Evolutionary conservation across 2,329 filamentous ascomycete species (phyloP).

Genomic region (Sphaerostilbella broomeana): DNA sequence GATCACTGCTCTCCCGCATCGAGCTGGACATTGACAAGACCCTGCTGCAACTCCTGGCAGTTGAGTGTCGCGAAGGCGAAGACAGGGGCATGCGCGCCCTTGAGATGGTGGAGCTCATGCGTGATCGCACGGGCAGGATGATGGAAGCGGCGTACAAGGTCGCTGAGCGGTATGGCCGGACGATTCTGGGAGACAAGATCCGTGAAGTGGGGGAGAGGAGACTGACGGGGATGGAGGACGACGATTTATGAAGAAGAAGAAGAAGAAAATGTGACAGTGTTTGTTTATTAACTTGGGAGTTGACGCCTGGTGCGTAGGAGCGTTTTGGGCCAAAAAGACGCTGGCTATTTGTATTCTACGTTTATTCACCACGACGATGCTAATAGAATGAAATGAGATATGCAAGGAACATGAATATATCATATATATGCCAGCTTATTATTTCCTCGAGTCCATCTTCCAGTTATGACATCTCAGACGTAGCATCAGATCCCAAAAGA

Average conservation of each 20-base stretch:
- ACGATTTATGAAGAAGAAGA: conserved; percentile 25
- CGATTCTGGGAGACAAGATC: conserved; percentile 84
- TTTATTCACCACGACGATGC: too few species aligned
- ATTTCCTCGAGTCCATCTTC: too few species aligned
- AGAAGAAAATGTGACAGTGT: not conserved
- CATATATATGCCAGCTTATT: too few species aligned
- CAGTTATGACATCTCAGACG: too few species aligned
- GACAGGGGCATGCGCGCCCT: conserved; percentile 91
- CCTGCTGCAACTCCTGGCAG: conserved; percentile 77
- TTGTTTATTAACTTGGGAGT: not conserved
- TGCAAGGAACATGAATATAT: too few species aligned
- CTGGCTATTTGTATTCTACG: too few species aligned
- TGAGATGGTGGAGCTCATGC: conserved; percentile 82
- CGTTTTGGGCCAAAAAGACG: too few species aligned
- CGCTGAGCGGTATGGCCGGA: conserved; percentile 74
- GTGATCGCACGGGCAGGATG: conserved; percentile 80
- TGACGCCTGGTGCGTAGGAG: too few species aligned
- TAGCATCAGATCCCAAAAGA: too few species aligned
- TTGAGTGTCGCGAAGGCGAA: conserved; percentile 88
- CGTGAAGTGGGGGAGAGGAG: conserved; percentile 71
- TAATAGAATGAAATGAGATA: too few species aligned
- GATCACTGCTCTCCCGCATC: conserved; percentile 58
- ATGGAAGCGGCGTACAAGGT: conserved; percentile 86
- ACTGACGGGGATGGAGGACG: conserved; percentile 54
- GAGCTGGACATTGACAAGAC: conserved; percentile 87